A percentile compares a stretch with the other conserved stretches of the same genome.
phyloP scores from a whole-genome alignment of 768 basidiomycete genomes.

The Suillus hirtellus region DNA sequence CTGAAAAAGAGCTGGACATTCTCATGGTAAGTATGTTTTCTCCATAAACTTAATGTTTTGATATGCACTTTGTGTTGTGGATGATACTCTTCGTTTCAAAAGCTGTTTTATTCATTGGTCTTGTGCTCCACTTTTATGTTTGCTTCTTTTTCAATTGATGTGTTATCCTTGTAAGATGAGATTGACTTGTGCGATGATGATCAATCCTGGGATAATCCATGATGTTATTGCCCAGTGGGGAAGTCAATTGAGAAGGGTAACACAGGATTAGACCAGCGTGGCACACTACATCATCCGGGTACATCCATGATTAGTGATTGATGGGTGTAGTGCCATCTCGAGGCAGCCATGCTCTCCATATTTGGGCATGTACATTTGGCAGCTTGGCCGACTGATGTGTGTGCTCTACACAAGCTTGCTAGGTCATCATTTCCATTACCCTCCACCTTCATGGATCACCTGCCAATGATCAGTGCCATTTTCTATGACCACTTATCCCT shows the following conservation, averaged over 20 bases:
- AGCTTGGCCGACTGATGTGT: constrained; percentile 18
- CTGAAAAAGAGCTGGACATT: constrained; percentile 26
- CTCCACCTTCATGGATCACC: constrained; percentile 8
- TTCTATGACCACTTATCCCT: constrained; percentile 5
- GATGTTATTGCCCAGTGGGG: neutral
- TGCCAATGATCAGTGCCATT: constrained; percentile 5
- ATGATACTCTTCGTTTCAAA: neutral
- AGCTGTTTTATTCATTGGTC: neutral
- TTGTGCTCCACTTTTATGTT: constrained; percentile 3
- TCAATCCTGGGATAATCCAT: constrained; percentile 3
- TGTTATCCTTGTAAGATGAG: neutral
- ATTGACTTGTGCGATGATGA: constrained; percentile 1
- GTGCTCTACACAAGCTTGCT: constrained; percentile 18
- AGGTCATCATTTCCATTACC: constrained; percentile 18
- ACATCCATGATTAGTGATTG: constrained; percentile 23
- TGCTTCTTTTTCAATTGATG: constrained; percentile 6
- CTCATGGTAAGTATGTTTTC: constrained; percentile 26
- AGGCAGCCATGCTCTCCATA: constrained; percentile 24
- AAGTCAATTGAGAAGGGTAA: constrained; percentile 1
- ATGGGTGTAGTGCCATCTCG: constrained; percentile 27
- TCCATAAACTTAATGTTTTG: constrained; percentile 9
- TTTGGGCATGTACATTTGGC: constrained; percentile 15
- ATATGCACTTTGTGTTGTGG: constrained; percentile 14
- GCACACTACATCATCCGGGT: neutral
- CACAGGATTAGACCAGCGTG: neutral